Conservation (phyloP, 2,329 filamentous ascomycete genomes). For the Colletotrichum sp. region DNA sequence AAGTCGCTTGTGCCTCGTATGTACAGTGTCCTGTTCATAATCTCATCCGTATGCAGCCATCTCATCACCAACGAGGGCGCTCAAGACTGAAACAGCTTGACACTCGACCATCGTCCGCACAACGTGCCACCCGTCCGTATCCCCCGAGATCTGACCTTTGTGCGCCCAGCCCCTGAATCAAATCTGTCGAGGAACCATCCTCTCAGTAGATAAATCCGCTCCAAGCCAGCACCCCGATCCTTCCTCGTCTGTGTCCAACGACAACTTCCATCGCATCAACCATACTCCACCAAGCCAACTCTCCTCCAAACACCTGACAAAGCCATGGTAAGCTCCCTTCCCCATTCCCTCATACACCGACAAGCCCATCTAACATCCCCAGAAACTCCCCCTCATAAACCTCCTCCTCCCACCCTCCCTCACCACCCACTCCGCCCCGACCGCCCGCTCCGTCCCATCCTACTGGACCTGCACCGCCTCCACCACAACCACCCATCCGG, state of each 20-base stretch:
- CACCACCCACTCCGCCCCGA: neutral
- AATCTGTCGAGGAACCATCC: neutral
- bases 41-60: neutral
- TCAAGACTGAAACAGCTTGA: neutral
- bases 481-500: neutral
- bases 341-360: too few relatives aligned
- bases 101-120: neutral
- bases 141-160: neutral
- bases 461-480: neutral
- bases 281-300: neutral
- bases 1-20: neutral
- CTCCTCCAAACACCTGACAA: too few relatives aligned
- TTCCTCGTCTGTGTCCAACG: neutral
- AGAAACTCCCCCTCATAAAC: neutral
- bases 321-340: neutral
- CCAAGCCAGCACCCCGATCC: neutral
- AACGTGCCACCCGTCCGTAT: neutral
- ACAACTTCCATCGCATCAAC: too few relatives aligned
- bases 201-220: neutral
- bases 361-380: neutral
- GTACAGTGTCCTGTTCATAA: accelerated
- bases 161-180: neutral
- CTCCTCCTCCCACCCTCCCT: neutral
- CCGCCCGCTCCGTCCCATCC: neutral
- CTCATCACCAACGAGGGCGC: neutral